These are phyloP conservation scores for Chalaropsis thielavioides DNA, from an alignment of 2,329 filamentous ascomycete species.

Conservation along the genomic window DNA sequence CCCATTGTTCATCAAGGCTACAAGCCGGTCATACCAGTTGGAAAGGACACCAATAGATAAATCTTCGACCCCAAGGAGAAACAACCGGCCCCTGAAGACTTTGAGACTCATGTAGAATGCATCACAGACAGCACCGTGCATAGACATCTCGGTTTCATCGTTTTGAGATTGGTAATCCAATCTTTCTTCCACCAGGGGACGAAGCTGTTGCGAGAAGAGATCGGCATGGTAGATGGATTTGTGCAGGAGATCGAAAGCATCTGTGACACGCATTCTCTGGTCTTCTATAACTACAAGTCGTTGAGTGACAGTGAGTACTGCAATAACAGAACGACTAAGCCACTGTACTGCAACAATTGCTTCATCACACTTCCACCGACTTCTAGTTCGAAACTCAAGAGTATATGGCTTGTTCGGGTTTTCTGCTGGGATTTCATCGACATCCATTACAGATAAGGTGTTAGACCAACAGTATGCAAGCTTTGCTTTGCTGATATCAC, in stretches of 20 bases:
- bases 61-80: slow-evolving; percentile 87
- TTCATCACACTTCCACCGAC: slow-evolving; percentile 85
- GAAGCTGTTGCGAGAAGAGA: slow-evolving; percentile 76
- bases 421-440: slow-evolving; percentile 54
- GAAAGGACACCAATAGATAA: slow-evolving; percentile 81
- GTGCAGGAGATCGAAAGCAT: slow-evolving; percentile 81
- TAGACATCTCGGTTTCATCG: slow-evolving; percentile 65
- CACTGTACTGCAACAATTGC: slow-evolving; percentile 93
- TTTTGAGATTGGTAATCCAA: slow-evolving; percentile 36
- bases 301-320: slow-evolving; percentile 86
- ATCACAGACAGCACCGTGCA: slow-evolving; percentile 94
- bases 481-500: slow-evolving; percentile 64
- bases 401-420: slow-evolving; percentile 65
- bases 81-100: slow-evolving; percentile 84
- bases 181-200: slow-evolving; percentile 76
- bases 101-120: slow-evolving; percentile 98
- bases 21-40: slow-evolving; percentile 89
- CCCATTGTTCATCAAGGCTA: slow-evolving; percentile 92
- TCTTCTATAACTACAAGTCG: slow-evolving; percentile 87
- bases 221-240: slow-evolving; percentile 88
- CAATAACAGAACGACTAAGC: slow-evolving; percentile 84
- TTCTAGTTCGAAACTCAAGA: slow-evolving; percentile 68
- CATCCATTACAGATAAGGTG: slow-evolving; percentile 81
- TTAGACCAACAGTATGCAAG: slow-evolving; percentile 98
- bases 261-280: slow-evolving; percentile 73